A percentile compares a stretch with the other conserved stretches of the same genome.
Conservation (phyloP, 2,329 filamentous ascomycete genomes). For the Diaporthe nobilis region DNA sequence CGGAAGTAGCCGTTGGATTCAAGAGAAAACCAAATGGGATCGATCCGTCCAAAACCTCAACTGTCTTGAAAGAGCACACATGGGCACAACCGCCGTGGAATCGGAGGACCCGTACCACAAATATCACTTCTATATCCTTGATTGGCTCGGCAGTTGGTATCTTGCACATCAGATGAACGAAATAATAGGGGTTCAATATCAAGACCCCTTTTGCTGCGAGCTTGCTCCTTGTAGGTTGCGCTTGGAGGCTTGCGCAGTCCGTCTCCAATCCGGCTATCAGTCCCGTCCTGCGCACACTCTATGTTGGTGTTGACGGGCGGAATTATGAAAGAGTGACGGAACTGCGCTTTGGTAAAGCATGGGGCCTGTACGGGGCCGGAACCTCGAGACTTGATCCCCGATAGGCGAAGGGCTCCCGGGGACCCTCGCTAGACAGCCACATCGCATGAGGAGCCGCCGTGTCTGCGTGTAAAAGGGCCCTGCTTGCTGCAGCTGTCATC, state of each 20-base stretch:
- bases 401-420: not conserved
- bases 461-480: not conserved
- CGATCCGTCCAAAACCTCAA: slow-evolving; percentile 5
- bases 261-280: not conserved
- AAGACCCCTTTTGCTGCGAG: not conserved
- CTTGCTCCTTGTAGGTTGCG: not conserved
- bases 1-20: not conserved
- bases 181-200: not conserved
- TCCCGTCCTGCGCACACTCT: not conserved
- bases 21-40: not conserved
- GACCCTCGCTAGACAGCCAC: not conserved
- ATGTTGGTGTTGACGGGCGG: not conserved
- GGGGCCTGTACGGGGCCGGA: slow-evolving; percentile 1
- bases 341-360: slow-evolving; percentile 7
- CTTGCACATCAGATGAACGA: not conserved
- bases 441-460: not conserved
- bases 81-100: not conserved
- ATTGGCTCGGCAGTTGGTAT: not conserved
- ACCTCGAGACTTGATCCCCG: not conserved
- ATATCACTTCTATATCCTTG: not conserved
- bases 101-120: not conserved
- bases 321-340: not conserved
- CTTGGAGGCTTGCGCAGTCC: not conserved
- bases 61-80: not conserved
- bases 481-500: slow-evolving; percentile 13